These are phyloP conservation scores for Trichosporon coremiiforme DNA, from an alignment of 1,284 basidiomycete species.

Conservation along the genomic window DNA sequence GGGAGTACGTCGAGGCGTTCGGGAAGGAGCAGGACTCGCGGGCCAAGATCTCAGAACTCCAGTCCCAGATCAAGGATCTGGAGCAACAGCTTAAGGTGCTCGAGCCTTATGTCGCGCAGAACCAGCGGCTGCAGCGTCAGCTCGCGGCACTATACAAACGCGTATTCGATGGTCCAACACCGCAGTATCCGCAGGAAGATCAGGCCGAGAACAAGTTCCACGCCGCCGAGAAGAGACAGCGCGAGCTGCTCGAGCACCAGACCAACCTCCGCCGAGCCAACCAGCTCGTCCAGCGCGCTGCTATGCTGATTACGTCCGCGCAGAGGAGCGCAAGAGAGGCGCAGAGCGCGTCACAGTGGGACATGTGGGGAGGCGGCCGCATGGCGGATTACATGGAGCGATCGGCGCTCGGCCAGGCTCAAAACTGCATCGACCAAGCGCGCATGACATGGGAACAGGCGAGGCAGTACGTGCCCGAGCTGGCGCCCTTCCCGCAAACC, in stretches of 20 bases:
- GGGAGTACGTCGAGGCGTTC: constrained; percentile 34
- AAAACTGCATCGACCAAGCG: constrained; percentile 31
- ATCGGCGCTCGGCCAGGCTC: constrained; percentile 29
- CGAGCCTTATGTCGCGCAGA: constrained; percentile 19
- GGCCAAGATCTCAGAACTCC: constrained; percentile 31
- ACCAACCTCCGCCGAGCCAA: constrained; percentile 27
- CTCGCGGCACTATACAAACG: constrained; percentile 29
- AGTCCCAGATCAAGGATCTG: constrained; percentile 22
- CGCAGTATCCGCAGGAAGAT: constrained; percentile 33
- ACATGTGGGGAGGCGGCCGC: constrained; percentile 20
- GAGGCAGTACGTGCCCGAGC: constrained; percentile 25
- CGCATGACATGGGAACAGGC: constrained; percentile 32
- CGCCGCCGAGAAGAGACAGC: constrained; percentile 15
- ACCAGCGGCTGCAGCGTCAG: constrained; percentile 20
- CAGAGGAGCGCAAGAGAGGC: constrained; percentile 17
- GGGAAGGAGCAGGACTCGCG: constrained; percentile 28
- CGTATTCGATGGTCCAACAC: constrained; percentile 32
- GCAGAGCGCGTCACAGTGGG: constrained; percentile 15
- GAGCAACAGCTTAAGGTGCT: constrained; percentile 21
- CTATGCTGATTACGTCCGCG: constrained; percentile 24
- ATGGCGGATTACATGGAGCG: constrained; percentile 27
- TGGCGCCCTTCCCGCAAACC: constrained; percentile 22
- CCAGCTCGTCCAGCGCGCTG: constrained; percentile 30
- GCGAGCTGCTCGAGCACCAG: constrained; percentile 9
- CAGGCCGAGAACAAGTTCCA: constrained; percentile 24